Conservation (phyloP, 768 basidiomycete species). For the Leccinum obscurum region DNA sequence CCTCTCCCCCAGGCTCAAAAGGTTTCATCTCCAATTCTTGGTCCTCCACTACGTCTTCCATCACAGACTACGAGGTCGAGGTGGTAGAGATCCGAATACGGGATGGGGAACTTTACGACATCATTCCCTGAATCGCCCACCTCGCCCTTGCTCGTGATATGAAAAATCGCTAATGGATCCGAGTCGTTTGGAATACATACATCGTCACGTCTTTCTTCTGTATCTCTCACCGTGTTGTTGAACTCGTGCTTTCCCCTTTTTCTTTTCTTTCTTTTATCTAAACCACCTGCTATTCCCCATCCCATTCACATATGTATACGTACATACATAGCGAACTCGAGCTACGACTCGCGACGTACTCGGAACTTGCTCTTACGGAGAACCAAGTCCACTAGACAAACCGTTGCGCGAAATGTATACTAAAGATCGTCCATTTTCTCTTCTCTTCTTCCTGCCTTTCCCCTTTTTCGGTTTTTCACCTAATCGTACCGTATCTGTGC, state of each 20-base stretch:
- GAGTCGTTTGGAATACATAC: constrained; percentile 15
- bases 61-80: constrained; percentile 81
- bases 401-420: constrained; percentile 12
- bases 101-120: constrained; percentile 74
- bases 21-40: constrained; percentile 69
- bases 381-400: constrained; percentile 12
- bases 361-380: constrained; percentile 1
- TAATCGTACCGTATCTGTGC: not conserved
- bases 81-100: constrained; percentile 85
- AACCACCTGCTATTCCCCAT: not conserved
- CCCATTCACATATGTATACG: not conserved
- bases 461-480: not conserved
- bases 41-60: constrained; percentile 63
- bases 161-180: constrained; percentile 15
- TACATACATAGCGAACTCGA: constrained; percentile 7
- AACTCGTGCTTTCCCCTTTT: constrained; percentile 15
- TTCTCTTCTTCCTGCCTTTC: not conserved
- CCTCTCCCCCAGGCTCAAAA: constrained; percentile 71
- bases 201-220: constrained; percentile 2
- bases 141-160: constrained; percentile 1
- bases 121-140: constrained; percentile 53
- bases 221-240: not conserved
- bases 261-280: not conserved
- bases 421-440: not conserved
- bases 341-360: constrained; percentile 10